phyloP scores from a whole-genome alignment of 257 asterid species.

The Solanum sitiens region DNA sequence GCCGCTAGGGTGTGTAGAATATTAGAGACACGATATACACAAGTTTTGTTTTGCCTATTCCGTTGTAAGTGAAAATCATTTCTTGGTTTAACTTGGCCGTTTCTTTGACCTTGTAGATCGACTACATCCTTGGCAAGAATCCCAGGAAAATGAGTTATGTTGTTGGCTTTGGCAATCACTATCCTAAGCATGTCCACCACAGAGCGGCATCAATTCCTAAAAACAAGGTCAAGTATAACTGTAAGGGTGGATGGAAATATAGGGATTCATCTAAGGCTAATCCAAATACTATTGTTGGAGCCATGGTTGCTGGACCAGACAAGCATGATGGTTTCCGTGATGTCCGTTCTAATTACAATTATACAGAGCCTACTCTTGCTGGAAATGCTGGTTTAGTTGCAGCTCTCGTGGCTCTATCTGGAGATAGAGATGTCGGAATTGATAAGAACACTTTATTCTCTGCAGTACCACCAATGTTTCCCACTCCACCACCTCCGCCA shows the following conservation, averaged over 20 bases:
- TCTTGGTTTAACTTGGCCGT: not conserved
- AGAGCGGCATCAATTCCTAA: conserved; percentile 93
- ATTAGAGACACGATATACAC: not conserved
- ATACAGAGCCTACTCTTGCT: conserved; percentile 87
- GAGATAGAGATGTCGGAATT: conserved; percentile 33
- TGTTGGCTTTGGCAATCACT: conserved; percentile 74
- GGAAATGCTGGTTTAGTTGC: conserved; percentile 98
- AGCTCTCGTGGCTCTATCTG: conserved; percentile 86
- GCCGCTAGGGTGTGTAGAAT: not conserved
- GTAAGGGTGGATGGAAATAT: conserved; percentile 96
- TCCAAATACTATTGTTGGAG: conserved; percentile 69
- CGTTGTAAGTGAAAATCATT: not conserved
- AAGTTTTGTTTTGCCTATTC: not conserved
- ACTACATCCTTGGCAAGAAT: conserved; percentile 84
- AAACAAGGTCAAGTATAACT: conserved; percentile 58
- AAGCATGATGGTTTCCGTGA: conserved; percentile 74
- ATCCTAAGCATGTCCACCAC: conserved; percentile 87
- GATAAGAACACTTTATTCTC: conserved; percentile 93
- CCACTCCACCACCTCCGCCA: conserved; percentile 94
- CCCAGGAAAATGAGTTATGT: conserved; percentile 94
- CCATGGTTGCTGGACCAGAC: conserved; percentile 99
- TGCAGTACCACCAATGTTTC: conserved; percentile 94
- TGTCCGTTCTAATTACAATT: conserved; percentile 76
- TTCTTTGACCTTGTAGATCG: conserved; percentile 31
- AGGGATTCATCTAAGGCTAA: conserved; percentile 68